These are phyloP conservation scores for Platanthera zijinensis DNA, from an alignment of 106 monocot species.

Conservation along the genomic window DNA sequence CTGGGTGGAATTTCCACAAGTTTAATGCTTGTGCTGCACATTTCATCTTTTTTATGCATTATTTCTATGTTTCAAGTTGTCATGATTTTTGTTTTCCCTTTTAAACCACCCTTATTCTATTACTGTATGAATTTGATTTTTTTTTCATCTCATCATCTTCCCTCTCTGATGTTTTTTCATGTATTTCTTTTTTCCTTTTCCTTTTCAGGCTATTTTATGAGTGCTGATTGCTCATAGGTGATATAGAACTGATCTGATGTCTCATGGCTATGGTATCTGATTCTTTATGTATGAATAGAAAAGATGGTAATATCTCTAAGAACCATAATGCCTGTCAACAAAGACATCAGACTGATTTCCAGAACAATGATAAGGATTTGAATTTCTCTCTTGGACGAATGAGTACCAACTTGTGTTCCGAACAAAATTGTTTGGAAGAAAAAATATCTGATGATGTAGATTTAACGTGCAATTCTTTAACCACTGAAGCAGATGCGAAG, in stretches of 20 bases:
- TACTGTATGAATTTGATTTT: not conserved
- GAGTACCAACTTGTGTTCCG: conserved; percentile 13
- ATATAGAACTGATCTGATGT: not conserved
- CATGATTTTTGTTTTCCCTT: not conserved
- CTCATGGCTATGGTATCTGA: conserved; percentile 11
- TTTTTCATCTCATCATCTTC: not conserved
- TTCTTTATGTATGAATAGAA: conserved; percentile 5
- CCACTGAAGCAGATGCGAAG: conserved; percentile 4
- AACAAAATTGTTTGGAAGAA: conserved; percentile 9
- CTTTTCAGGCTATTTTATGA: conserved; percentile 2
- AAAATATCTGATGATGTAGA: conserved; percentile 1
- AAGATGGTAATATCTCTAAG: not conserved
- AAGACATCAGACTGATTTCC: conserved; percentile 9
- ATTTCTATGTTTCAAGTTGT: not conserved
- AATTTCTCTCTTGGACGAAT: conserved; percentile 14
- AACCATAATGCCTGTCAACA: conserved; percentile 7
- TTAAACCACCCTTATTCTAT: not conserved
- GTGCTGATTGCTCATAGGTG: not conserved
- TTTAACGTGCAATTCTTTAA: not conserved
- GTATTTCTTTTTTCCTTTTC: not conserved
- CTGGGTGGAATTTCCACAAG: not conserved
- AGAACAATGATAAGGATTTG: conserved; percentile 7
- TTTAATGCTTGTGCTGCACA: not conserved
- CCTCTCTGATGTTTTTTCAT: not conserved
- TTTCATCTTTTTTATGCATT: not conserved